Base-by-base conservation (phyloP, 23 red algal species). In the Gracilaria caudata region DNA sequence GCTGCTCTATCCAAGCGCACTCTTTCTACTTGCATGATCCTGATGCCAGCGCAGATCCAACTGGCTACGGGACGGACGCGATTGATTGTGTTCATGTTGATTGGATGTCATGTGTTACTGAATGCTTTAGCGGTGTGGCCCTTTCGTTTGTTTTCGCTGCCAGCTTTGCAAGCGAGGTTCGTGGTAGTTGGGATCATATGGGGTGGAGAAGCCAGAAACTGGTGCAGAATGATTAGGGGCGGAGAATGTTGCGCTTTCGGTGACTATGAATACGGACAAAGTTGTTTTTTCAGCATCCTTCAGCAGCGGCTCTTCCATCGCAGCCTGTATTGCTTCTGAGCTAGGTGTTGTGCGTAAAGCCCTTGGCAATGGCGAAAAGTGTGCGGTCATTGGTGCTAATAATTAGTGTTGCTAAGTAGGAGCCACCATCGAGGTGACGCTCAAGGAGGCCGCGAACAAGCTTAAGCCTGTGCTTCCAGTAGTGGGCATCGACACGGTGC, bases 121-220 rank as follows among this genome's bases (percentile, higher is more conserved):
- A 82, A 82, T 30, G 36, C 59, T 11, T 46, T 92, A 3, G 87
- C 94, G 1, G 28, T 86, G 28, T 68, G 71, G 9, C 76, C 92
- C 23, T 49, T 73, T 26, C 40, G 59, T 17, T 14, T 82, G 16
- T 68, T 64, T 45, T 36, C 41, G 41, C 68, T 90, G 13, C 45
- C 84, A 17, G 8, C 49, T 36, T 41, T 86, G 54, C 47, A 68
- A 23, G 94, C 73, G 35, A 87, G 94, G 19, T 51, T 91, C 34
- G 65, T 96, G 43, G 79, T 96, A 14, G 73, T 96, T 4, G 94
- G 94, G 73, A 64, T 86, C 41, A 82, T 96, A 45, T 92, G 64
- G 12, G 94, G 94, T n/a, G 94, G 87, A n/a, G 87, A 96, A 39
- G 86, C 94, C 4, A 87, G 81, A 51, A 96, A 96, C 68, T 63